Base-by-base conservation (phyloP, 1,284 basidiomycete genomes). In the Albatrellus sp. region DNA sequence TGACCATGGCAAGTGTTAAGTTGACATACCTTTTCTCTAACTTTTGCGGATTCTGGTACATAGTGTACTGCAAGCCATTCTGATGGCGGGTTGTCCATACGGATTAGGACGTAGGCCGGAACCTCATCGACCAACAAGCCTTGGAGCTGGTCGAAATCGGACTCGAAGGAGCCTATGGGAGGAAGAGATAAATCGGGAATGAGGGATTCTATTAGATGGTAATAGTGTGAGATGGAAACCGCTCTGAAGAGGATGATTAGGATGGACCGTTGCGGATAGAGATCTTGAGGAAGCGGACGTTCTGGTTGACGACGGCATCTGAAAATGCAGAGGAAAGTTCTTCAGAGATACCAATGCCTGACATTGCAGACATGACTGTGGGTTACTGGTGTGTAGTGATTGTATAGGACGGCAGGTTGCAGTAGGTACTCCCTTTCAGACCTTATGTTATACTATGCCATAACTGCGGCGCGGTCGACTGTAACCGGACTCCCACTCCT, bases 21-120 rank as follows among this genome's bases (percentile, higher is more conserved):
- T 13, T 12, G n/a, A 47, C 58, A 45, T 53, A 79, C 86, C 74
- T 89, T 89, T 61, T 86, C 78, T 58, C 81, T 69, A 45, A 88
- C 72, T 61, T 72, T 78, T 28, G 85, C 83, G 20, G 67, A 59
- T 47, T 89, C 85, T 1, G 85, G 85, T 8, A 89, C 82, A 54
- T 86, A 89, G 55, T 66, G 77, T 47, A 89, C 72, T 2, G 70
- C 69, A 28, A 86, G 62, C 85, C 85, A 90, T 49, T 79, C 73
- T 0, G 69, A 57, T 0, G 70, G 63, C 1, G 77, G 69, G 29
- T 69, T 65, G 53, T 85, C 81, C 24, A 78, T 57, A 46, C 75
- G 73, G 7, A 71, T 73, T 14, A 90, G 74, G 32, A 90, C 59
- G 58, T 86, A 88, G n/a, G 83, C 77, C 24, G 85, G 84, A 2